These are phyloP conservation scores for Neurospora terricola DNA, from an alignment of 495 filamentous ascomycete species.

Conservation along the genomic window DNA sequence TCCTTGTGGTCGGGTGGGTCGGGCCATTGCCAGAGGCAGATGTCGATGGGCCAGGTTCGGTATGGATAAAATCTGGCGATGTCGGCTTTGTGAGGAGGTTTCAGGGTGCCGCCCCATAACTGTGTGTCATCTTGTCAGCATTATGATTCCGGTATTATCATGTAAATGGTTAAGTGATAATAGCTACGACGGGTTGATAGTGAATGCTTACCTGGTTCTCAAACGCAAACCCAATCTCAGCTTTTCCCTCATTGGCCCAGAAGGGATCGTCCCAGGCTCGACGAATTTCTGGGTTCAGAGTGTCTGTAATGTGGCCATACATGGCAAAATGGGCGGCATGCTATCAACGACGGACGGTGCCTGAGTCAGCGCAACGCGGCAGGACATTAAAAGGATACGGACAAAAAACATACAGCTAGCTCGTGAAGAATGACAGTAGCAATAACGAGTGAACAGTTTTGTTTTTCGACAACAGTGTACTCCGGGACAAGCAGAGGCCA, in stretches of 20 bases:
- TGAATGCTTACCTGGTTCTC: slow-evolving; percentile 11
- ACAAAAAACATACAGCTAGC: slow-evolving; percentile 13
- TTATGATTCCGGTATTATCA: neutral
- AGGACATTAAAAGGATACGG: neutral
- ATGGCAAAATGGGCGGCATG: slow-evolving; percentile 15
- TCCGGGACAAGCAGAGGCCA: slow-evolving; percentile 25
- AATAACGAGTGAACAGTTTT: slow-evolving; percentile 10
- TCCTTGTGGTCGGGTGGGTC: neutral
- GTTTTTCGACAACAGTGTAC: slow-evolving; percentile 23
- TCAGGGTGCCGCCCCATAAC: neutral
- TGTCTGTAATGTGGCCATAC: neutral
- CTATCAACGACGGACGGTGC: neutral
- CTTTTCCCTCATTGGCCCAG: neutral
- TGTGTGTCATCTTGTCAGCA: neutral
- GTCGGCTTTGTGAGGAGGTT: neutral
- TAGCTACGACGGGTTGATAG: neutral
- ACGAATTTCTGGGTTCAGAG: too few species aligned
- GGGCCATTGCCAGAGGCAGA: neutral
- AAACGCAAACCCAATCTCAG: slow-evolving; percentile 17
- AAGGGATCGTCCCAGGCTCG: slow-evolving; percentile 8
- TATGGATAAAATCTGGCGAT: neutral
- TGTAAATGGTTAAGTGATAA: neutral
- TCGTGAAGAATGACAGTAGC: slow-evolving; percentile 26
- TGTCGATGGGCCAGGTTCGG: neutral
- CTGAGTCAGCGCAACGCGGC: neutral